Evolutionary conservation across 1,284 basidiomycete genomes (phyloP), one percentile per base, ranked within the genome.

Genomic region (Stereum hirsutum): DNA sequence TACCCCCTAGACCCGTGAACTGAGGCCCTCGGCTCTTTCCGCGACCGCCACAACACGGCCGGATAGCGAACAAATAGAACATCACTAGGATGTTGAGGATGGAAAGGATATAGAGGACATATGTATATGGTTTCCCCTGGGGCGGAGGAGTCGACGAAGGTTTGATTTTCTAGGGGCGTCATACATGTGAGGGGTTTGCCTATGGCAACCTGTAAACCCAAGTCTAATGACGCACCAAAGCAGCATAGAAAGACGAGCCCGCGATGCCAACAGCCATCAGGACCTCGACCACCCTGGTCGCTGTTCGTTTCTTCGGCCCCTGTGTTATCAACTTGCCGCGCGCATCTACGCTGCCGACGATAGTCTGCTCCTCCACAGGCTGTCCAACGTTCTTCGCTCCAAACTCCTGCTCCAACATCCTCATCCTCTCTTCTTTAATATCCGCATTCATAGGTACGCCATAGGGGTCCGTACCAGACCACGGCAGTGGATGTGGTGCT

Each of bases 321-420:
- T 72, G 64, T 0, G 80, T 83, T 39, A 81, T 70, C 34, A 84
- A 58, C 24, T 64, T 60, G 0, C 81, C 80, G 25, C 70, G 69
- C 14, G 55, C 54, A 51, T 81, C 69, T 4, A 80, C 74, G 28
- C 74, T 74, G 2, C 81, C 81, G 8, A 82, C 57, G 7, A 74
- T 52, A 46, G 69, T 70, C 5, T 69, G 73, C 28, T 69, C 57
- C 33, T 69, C 55, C 43, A 62, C 64, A 8, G 49, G 60, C 39
- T 65, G 60, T 4, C 54, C 51, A 19, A 49, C 48, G 27, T 46
- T 46, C 44, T 55, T 57, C 19, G 52, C 52, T 4, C 73, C 60
- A 57, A 83, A 84, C 52, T 82, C 78, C 12, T 69, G 65, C 54
- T 83, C 75, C 7, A 85, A 65, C 78, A 83, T 81, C 4, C 78